Conservation (phyloP, 495 filamentous ascomycete species). For the Annulohypoxylon moriforme region DNA sequence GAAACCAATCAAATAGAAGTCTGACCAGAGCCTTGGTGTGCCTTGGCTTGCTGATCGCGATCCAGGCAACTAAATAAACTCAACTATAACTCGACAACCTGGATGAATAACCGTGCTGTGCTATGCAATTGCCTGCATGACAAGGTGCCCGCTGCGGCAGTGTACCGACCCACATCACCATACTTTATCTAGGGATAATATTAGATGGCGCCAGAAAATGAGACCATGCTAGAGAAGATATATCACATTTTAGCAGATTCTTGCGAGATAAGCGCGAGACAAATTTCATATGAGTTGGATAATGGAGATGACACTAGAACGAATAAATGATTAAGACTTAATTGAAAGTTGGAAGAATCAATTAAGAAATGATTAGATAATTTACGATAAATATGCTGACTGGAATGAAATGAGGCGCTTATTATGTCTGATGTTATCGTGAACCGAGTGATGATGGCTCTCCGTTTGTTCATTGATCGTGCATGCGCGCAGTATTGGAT, state of each 20-base stretch:
- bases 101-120: background rate
- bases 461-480: background rate
- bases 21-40: background rate
- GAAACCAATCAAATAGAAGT: background rate
- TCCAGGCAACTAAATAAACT: slow-evolving; percentile 3
- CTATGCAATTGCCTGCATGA: slow-evolving; percentile 6
- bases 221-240: background rate
- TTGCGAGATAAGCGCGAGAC: background rate
- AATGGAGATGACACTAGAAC: background rate
- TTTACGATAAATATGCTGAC: too few relatives aligned
- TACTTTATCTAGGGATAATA: background rate
- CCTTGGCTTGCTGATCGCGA: background rate
- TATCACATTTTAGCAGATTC: background rate
- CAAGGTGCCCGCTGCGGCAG: background rate
- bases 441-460: background rate
- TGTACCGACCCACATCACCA: background rate
- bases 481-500: background rate
- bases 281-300: background rate
- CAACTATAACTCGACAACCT: background rate
- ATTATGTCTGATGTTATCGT: background rate
- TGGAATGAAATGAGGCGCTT: too few relatives aligned
- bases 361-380: too few relatives aligned
- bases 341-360: too few relatives aligned
- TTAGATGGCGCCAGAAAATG: background rate
- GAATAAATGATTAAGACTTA: too few relatives aligned